Conservation (phyloP, 2,329 filamentous ascomycete species). For the Alternaria arborescens region DNA sequence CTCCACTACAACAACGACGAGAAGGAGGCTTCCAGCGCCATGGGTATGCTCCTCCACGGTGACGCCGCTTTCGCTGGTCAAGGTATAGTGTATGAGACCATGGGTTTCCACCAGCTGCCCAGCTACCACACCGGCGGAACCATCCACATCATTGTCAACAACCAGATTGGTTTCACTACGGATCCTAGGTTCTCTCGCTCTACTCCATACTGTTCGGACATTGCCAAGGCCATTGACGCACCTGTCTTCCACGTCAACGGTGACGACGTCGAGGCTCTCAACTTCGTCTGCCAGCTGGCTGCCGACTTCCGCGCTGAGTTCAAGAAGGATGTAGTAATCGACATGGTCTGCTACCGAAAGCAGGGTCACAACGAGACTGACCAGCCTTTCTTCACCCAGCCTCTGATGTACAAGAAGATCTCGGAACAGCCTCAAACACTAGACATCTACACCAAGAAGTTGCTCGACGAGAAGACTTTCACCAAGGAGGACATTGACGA, state of each 20-base stretch:
- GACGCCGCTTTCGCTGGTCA: slow-evolving; percentile 97
- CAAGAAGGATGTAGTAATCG: slow-evolving; percentile 97
- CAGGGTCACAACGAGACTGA: slow-evolving; percentile 99
- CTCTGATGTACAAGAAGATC: slow-evolving; percentile 99
- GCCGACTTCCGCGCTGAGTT: slow-evolving; percentile 99
- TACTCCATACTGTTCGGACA: slow-evolving; percentile 98
- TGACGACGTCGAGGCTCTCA: slow-evolving; percentile 97
- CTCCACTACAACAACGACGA: slow-evolving; percentile 99
- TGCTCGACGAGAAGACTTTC: slow-evolving; percentile 91
- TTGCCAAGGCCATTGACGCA: slow-evolving; percentile 97
- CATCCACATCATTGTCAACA: slow-evolving; percentile 97
- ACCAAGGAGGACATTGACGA: slow-evolving; percentile 98
- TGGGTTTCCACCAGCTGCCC: slow-evolving; percentile 95
- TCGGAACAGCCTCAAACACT: slow-evolving; percentile 83
- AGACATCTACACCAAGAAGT: slow-evolving; percentile 89
- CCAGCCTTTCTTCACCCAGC: slow-evolving; percentile 99
- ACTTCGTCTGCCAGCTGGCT: slow-evolving; percentile 96
- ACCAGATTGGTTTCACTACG: slow-evolving; percentile 99
- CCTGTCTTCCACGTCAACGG: slow-evolving; percentile 99
- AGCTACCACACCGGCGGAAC: slow-evolving; percentile 97
- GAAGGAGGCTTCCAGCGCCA: slow-evolving; percentile 84
- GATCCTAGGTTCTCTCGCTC: slow-evolving; percentile 97
- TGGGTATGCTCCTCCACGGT: slow-evolving; percentile 95
- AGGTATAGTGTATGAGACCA: slow-evolving; percentile 97
- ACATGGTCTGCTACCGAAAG: slow-evolving; percentile 98